Conservation (phyloP, 2,329 filamentous ascomycete species). For the Trichoderma oligosporum region DNA sequence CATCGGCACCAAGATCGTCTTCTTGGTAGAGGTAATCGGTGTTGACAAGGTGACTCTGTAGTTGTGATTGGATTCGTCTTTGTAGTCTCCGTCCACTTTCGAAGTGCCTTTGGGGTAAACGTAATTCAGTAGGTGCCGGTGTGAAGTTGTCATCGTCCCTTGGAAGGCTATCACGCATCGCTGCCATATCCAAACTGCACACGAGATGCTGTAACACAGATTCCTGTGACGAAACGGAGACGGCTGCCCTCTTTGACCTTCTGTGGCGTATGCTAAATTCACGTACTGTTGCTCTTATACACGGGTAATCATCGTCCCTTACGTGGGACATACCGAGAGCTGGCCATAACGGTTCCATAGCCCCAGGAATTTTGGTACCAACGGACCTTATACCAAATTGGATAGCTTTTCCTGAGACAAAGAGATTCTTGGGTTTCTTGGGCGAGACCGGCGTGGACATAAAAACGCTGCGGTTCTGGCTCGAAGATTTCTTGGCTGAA, state of each 20-base stretch:
- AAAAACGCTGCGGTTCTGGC: slow-evolving; percentile 42
- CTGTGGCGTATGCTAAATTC: slow-evolving; percentile 24
- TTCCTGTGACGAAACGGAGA: slow-evolving; percentile 40
- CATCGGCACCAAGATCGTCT: slow-evolving; percentile 34
- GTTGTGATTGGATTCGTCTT: slow-evolving; percentile 43
- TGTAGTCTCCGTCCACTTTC: slow-evolving; percentile 56
- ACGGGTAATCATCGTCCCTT: slow-evolving; percentile 40
- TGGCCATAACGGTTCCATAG: slow-evolving; percentile 68
- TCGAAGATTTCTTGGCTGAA: slow-evolving; percentile 26
- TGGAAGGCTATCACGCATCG: slow-evolving; percentile 30
- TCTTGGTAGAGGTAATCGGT: slow-evolving; percentile 17
- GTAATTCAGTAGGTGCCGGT: slow-evolving; percentile 46
- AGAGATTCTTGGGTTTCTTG: slow-evolving; percentile 36
- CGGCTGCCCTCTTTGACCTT: slow-evolving; percentile 50
- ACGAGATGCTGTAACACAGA: slow-evolving; percentile 39
- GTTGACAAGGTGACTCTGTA: slow-evolving; percentile 34
- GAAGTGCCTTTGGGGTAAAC: slow-evolving; percentile 54
- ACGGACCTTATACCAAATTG: slow-evolving; percentile 44
- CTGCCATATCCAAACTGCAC: slow-evolving; percentile 27
- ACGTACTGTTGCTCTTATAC: background rate
- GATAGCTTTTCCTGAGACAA: slow-evolving; percentile 28
- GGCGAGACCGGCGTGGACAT: slow-evolving; percentile 54
- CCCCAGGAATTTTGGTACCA: slow-evolving; percentile 60
- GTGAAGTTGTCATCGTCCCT: slow-evolving; percentile 39
- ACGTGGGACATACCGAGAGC: slow-evolving; percentile 61